Evolutionary conservation across 495 filamentous ascomycete species (phyloP), one percentile per base, ranked within the genome.

Genomic region (Trypethelium eluteriae): DNA sequence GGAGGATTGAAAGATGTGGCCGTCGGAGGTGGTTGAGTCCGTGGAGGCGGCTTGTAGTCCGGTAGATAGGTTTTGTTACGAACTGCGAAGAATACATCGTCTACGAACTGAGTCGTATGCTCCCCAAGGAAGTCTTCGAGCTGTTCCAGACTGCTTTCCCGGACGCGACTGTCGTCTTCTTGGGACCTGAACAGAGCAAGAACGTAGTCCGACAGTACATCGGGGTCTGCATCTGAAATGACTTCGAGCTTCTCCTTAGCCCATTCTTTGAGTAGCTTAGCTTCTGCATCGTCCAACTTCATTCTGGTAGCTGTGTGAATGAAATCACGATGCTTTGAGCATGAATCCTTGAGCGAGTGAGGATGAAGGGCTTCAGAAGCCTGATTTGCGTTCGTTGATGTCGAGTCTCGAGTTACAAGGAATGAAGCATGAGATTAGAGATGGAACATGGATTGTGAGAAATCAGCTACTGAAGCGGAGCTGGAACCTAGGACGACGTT

Each of bases 171-270:
- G n/a, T 85, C 83, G 32, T 86, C 82, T 67, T 89, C 89, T 71
- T 96, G 91, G 64, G 90, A 86, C 65, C 85, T 85, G 39, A 96
- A 81, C 10, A 98, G 85, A n/a, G 93, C 93, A 39, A 97, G 80
- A 0, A 98, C 90, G 73, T 97, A 98, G 73, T 98, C 94, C 39
- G 92, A 93, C 16, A 98, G 88, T 2, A 98, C 91, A 72, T 96
- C 92, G 38, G 91, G 87, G 75, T 98, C 94, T 61, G 93, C 94
- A 76, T 97, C 94, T 14, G 92, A 96, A 65, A 94, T 96, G 72
- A 93, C 88, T 75, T 95, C 93, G 25, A 98, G 81, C 67, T 91
- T 88, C 77, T 87, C 90, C 63, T 96, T 88, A 67, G 97, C 89
- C 92, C 92, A 98, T 64, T 79, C 82, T 81, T 96, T 95, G 64